Conservation (phyloP, 768 basidiomycete genomes). For the Termitomyces sp. region DNA sequence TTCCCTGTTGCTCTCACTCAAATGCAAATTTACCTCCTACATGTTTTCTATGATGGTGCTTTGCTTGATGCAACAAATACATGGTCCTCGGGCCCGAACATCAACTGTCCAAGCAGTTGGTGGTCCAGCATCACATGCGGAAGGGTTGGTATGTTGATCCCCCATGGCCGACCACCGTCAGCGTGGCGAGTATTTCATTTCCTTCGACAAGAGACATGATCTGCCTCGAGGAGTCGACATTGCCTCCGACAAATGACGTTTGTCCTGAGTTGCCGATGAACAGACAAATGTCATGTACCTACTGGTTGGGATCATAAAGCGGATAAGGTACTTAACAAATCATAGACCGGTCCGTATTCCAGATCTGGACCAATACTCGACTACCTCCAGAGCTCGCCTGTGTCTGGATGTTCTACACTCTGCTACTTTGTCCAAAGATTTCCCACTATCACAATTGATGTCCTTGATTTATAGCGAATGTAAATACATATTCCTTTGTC, state of each 20-base stretch:
- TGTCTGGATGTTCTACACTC: background rate
- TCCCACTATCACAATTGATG: too few species aligned
- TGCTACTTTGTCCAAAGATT: background rate
- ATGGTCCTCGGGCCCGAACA: background rate
- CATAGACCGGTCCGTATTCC: background rate
- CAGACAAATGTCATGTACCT: too few species aligned
- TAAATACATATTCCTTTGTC: background rate
- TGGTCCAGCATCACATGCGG: too few species aligned
- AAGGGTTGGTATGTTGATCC: background rate
- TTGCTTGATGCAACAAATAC: background rate
- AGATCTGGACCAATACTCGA: background rate
- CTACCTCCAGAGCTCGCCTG: background rate
- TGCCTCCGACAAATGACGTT: background rate
- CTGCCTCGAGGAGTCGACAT: conserved; percentile 1
- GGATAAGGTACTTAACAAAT: background rate
- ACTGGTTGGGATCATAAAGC: background rate
- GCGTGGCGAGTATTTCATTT: background rate
- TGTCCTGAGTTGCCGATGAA: background rate
- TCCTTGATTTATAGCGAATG: background rate
- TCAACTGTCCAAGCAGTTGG: background rate
- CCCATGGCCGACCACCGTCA: background rate
- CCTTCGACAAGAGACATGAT: background rate
- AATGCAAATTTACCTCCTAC: background rate
- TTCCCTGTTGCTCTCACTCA: too few species aligned
- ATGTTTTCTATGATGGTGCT: background rate